Evolutionary conservation across 2,329 filamentous ascomycete genomes (phyloP).

Genomic region (Verticillium klebahnii): DNA sequence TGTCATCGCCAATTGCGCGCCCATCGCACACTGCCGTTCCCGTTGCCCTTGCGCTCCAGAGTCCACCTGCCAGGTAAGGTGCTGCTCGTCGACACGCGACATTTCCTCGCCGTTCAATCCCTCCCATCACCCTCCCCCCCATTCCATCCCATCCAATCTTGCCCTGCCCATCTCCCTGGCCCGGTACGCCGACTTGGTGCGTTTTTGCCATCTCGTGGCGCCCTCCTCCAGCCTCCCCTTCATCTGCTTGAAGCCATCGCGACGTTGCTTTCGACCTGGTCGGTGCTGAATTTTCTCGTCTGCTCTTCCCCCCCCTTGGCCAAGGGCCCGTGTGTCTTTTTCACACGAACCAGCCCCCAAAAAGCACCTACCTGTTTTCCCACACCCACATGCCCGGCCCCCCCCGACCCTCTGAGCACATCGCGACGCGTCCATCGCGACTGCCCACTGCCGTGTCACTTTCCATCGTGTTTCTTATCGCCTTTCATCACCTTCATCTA

Average conservation of each 20-base stretch:
- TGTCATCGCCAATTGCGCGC: not conserved
- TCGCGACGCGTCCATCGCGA: not conserved
- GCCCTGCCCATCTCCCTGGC: not conserved
- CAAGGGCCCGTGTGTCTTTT: not conserved
- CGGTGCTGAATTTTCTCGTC: not conserved
- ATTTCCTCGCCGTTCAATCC: not conserved
- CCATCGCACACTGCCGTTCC: not conserved
- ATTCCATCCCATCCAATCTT: not conserved
- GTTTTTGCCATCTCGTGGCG: not conserved
- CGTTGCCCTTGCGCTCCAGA: not conserved
- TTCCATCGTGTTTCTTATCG: not conserved
- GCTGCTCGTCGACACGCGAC: not conserved
- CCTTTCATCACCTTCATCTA: constrained; percentile 25
- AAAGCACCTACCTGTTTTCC: not conserved
- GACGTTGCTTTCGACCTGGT: not conserved
- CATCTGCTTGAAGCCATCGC: not conserved
- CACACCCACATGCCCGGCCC: not conserved
- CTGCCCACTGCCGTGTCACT: not conserved
- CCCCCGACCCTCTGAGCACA: not conserved
- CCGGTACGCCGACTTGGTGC: not conserved
- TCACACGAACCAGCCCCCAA: not conserved
- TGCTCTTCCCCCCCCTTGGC: not conserved
- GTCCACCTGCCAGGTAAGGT: not conserved
- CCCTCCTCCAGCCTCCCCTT: not conserved
- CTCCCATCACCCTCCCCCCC: not conserved